Evolutionary conservation across 73 alveolate species (phyloP), one percentile per base, ranked within the genome.

Genomic region (Paramecium sexaurelia): DNA sequence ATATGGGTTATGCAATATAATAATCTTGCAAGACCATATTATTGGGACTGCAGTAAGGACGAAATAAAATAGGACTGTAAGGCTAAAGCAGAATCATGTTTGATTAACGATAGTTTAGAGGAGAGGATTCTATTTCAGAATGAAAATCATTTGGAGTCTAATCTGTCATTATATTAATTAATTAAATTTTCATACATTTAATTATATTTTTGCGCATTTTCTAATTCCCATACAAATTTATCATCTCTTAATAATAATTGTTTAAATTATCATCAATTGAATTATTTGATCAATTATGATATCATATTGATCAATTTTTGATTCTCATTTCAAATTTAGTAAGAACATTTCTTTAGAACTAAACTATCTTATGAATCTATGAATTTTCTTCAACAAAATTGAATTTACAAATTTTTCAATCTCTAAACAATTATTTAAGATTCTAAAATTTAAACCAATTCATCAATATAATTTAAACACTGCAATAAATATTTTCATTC

Each of bases 221-320:
- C 32, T 20, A n/a, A 17, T 51, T 51, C 27, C 4, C 29, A 51
- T 51, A 17, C 29, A 51, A n/a, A 51, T 51, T n/a, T 51, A n/a
- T 51, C 13, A 51, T 51, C 27, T 17, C 29, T 17, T 20, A 51
- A 51, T 0, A 51, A 51, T 51, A n/a, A n/a, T 51, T 51, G 6
- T 10, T 51, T 51, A 51, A n/a, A n/a, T n/a, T n/a, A n/a, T n/a
- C n/a, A n/a, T n/a, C n/a, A 98, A 98, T 92, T 96, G 95, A 61
- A 98, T 99, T 99, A 93, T 37, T 98, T 99, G 57, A 87, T 95
- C 19, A 97, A 96, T 68, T 92, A 87, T 75, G 94, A 82, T 94
- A 98, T 94, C 45, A 96, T 96, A 94, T 98, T 98, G 55, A 98
- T 93, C 84, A 98, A n/a, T n/a, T n/a, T n/a, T n/a, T n/a, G n/a